These are phyloP conservation scores for Teunomyces panamensis DNA, from an alignment of 805 yeast species.

Conservation along the genomic window DNA sequence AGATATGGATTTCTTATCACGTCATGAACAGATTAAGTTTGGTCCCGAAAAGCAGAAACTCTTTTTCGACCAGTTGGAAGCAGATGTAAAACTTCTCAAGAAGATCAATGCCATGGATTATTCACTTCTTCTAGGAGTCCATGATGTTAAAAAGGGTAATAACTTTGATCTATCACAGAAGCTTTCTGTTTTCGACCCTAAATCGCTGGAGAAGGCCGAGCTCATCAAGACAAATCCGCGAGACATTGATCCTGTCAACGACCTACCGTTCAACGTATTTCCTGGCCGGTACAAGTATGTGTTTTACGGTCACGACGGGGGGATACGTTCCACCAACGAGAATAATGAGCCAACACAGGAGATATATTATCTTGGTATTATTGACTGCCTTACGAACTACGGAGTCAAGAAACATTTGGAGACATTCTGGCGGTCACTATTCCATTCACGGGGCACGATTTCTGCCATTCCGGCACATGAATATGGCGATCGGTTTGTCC, in stretches of 20 bases:
- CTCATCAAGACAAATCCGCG: conserved; percentile 48
- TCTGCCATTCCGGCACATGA: conserved; percentile 90
- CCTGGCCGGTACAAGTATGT: conserved; percentile 50
- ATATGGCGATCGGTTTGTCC: conserved; percentile 82
- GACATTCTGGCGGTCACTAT: conserved; percentile 77
- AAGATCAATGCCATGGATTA: conserved; percentile 92
- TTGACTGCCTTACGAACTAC: conserved; percentile 87
- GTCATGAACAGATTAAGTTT: conserved; percentile 59
- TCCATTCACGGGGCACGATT: conserved; percentile 64
- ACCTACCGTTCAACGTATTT: conserved; percentile 42
- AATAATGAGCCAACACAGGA: conserved; percentile 58
- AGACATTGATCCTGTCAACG: conserved; percentile 37
- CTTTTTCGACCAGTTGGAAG: conserved; percentile 66
- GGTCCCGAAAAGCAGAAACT: conserved; percentile 66
- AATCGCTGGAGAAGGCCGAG: conserved; percentile 33
- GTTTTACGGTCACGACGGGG: conserved; percentile 82
- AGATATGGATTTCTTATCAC: conserved; percentile 85
- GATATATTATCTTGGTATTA: conserved; percentile 87
- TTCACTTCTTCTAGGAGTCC: conserved; percentile 84
- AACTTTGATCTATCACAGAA: conserved; percentile 33
- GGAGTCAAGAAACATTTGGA: conserved; percentile 73
- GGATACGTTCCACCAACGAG: conserved; percentile 70
- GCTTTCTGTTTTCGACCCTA: conserved; percentile 45
- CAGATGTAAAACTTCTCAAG: conserved; percentile 72
- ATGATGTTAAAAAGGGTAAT: conserved; percentile 64